Percentiles rank a stretch among this genome's conserved stretches.
These are phyloP conservation scores for Solanum tarapatanum DNA, from an alignment of 257 asterid species.

Conservation along the genomic window DNA sequence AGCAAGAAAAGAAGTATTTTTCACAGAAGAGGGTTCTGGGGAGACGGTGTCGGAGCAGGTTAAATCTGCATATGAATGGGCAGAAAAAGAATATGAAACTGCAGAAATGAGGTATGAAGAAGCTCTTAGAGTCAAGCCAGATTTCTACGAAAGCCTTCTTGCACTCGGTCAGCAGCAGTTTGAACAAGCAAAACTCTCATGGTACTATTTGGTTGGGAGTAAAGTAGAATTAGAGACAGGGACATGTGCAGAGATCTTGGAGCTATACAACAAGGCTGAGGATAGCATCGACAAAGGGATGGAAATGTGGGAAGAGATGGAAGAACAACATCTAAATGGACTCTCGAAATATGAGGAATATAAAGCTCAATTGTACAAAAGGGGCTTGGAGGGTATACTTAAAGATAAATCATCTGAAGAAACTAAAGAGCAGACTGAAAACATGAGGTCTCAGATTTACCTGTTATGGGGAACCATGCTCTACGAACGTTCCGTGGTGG, in stretches of 20 bases:
- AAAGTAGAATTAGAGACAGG: conserved; percentile 46
- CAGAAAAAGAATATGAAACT: conserved; percentile 52
- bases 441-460: conserved; percentile 73
- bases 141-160: conserved; percentile 83
- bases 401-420: conserved; percentile 47
- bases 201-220: conserved; percentile 55
- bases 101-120: conserved; percentile 72
- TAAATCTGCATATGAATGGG: conserved; percentile 61
- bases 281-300: conserved; percentile 86
- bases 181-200: conserved; percentile 84
- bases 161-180: conserved; percentile 88
- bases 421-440: conserved; percentile 54
- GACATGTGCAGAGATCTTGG: conserved; percentile 49
- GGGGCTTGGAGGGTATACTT: conserved; percentile 53
- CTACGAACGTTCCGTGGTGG: conserved; percentile 90
- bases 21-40: conserved; percentile 43
- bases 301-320: conserved; percentile 92
- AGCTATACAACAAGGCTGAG: conserved; percentile 86
- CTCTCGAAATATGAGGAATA: conserved; percentile 57
- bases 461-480: conserved; percentile 86
- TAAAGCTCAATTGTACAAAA: conserved; percentile 37
- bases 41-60: conserved; percentile 44
- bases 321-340: conserved; percentile 83
- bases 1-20: conserved; percentile 59
- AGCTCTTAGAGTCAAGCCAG: conserved; percentile 71